Conservation (phyloP, 768 basidiomycete species). For the Paxillus ammoniavirescens region DNA sequence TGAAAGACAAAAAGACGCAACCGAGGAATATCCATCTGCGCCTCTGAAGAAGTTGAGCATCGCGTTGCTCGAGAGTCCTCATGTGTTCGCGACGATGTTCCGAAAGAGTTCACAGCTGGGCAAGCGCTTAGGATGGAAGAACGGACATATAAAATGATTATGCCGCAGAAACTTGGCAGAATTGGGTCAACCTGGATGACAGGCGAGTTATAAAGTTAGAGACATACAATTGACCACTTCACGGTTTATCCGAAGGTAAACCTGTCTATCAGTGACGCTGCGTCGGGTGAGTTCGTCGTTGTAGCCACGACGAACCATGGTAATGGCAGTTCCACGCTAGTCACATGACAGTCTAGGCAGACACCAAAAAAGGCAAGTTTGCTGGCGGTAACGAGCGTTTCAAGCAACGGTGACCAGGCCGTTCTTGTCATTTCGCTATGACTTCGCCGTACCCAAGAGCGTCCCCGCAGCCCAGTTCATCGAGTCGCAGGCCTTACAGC, state of each 20-base stretch:
- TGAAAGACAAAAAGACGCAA: slow-evolving; percentile 45
- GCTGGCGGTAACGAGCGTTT: slow-evolving; percentile 2
- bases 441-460: slow-evolving; percentile 7
- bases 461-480: slow-evolving; percentile 5
- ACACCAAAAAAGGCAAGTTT: slow-evolving; percentile 6
- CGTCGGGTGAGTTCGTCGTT: not conserved
- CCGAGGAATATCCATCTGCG: slow-evolving; percentile 42
- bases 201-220: not conserved
- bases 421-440: slow-evolving; percentile 11
- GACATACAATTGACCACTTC: not conserved
- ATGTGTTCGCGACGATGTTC: slow-evolving; percentile 6
- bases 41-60: not conserved
- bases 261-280: slow-evolving; percentile 1
- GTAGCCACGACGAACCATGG: not conserved
- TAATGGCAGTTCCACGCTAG: too few relatives aligned
- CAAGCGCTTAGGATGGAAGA: not conserved
- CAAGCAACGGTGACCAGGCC: not conserved
- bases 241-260: not conserved
- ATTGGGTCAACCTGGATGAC: slow-evolving; percentile 1
- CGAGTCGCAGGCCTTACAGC: slow-evolving; percentile 46
- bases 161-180: too few relatives aligned
- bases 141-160: not conserved
- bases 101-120: not conserved
- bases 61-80: slow-evolving; percentile 12
- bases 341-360: not conserved